These are phyloP conservation scores for Prinsepia uniflora DNA, from an alignment of 306 rosid species.

Conservation along the genomic window DNA sequence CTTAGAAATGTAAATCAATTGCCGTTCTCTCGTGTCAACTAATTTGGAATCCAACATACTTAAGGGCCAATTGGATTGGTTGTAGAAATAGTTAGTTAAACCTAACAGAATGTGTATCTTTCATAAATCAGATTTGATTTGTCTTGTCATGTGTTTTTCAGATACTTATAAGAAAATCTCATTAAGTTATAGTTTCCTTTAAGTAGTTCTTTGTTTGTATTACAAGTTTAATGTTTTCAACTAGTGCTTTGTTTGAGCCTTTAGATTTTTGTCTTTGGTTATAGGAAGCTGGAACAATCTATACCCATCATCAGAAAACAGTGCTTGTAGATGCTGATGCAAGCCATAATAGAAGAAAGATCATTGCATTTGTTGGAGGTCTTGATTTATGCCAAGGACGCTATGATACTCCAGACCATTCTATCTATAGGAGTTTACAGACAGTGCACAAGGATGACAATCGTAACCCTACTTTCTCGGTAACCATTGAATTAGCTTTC, in stretches of 20 bases:
- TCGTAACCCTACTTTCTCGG: conserved; percentile 73
- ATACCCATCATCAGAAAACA: conserved; percentile 93
- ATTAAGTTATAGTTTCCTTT: background rate
- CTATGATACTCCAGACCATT: conserved; percentile 74
- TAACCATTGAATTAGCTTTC: conserved; percentile 25
- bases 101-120: background rate
- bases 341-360: conserved; percentile 62
- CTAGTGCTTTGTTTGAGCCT: conserved; percentile 16
- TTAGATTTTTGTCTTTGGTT: background rate
- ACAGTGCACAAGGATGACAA: conserved; percentile 70
- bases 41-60: background rate
- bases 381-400: conserved; percentile 84
- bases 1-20: background rate
- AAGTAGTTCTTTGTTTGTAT: background rate
- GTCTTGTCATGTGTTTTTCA: background rate
- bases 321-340: conserved; percentile 90
- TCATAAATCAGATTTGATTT: background rate
- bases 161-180: background rate
- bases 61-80: too few species aligned
- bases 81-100: background rate
- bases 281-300: conserved; percentile 87
- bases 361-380: conserved; percentile 84
- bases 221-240: background rate
- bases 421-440: conserved; percentile 53
- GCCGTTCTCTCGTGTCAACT: background rate